phyloP scores from a whole-genome alignment of 2,329 filamentous ascomycete genomes.

The Sporothrix brasiliensis region DNA sequence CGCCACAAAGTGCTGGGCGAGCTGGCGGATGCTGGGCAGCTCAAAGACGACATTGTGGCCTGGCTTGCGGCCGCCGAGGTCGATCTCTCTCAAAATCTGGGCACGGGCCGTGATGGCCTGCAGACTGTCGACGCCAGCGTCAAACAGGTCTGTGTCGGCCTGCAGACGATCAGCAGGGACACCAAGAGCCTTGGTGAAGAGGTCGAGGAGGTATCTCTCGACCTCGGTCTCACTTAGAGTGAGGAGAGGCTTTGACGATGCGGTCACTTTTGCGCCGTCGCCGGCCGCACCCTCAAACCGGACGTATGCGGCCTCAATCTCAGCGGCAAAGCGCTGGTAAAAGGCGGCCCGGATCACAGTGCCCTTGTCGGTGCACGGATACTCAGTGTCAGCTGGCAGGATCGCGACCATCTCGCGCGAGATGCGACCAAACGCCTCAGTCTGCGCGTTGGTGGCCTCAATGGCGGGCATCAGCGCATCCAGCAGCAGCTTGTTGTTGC shows the following conservation, averaged over 20 bases:
- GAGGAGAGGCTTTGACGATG: neutral
- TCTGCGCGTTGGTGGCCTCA: slow-evolving; percentile 41
- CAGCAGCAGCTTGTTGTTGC: slow-evolving; percentile 48
- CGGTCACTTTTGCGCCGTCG: neutral
- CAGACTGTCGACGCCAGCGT: slow-evolving; percentile 60
- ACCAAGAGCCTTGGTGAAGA: slow-evolving; percentile 36
- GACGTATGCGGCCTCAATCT: slow-evolving; percentile 50
- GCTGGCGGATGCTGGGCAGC: slow-evolving; percentile 51
- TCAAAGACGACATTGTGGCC: slow-evolving; percentile 64
- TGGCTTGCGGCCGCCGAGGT: slow-evolving; percentile 51
- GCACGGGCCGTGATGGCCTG: slow-evolving; percentile 60
- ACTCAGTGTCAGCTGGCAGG: slow-evolving; percentile 48
- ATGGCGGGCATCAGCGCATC: slow-evolving; percentile 58
- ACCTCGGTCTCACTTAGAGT: slow-evolving; percentile 40
- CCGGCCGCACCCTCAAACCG: slow-evolving; percentile 36
- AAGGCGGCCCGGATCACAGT: slow-evolving; percentile 55
- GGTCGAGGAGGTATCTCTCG: slow-evolving; percentile 43
- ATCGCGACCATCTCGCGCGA: slow-evolving; percentile 55
- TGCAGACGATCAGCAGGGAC: slow-evolving; percentile 7
- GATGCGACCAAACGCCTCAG: slow-evolving; percentile 46
- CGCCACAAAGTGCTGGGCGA: slow-evolving; percentile 51
- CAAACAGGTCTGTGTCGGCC: slow-evolving; percentile 60
- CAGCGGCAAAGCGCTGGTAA: slow-evolving; percentile 48
- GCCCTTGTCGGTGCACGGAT: slow-evolving; percentile 57
- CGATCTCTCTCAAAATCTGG: slow-evolving; percentile 54